Evolutionary conservation across 306 rosid species (phyloP).

Genomic region (Begonia fuchsioides): DNA sequence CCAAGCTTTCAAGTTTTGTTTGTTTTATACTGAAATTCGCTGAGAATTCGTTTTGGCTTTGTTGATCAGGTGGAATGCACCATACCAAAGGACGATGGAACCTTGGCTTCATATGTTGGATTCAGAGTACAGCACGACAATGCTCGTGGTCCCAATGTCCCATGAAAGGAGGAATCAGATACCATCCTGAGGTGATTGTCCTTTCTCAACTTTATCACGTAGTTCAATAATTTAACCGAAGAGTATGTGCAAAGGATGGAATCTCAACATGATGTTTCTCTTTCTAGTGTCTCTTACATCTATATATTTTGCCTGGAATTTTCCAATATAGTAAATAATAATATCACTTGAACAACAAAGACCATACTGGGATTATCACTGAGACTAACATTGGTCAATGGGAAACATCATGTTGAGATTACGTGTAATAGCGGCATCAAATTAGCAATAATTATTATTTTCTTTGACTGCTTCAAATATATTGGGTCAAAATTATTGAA

Average conservation of each 20-base stretch:
- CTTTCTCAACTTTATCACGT: neutral
- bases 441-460: too few species aligned
- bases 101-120: slow-evolving; percentile 40
- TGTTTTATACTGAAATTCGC: slow-evolving; percentile 6
- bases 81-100: slow-evolving; percentile 63
- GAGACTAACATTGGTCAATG: too few species aligned
- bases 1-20: slow-evolving; percentile 1
- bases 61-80: slow-evolving; percentile 51
- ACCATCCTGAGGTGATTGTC: slow-evolving; percentile 44
- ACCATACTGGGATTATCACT: too few species aligned
- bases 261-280: too few species aligned
- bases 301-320: too few species aligned
- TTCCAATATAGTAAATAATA: too few species aligned
- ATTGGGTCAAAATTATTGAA: neutral
- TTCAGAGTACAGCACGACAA: slow-evolving; percentile 62
- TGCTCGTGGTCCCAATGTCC: slow-evolving; percentile 80
- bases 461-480: neutral
- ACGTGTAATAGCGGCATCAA: too few species aligned
- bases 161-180: slow-evolving; percentile 70
- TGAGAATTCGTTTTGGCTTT: neutral
- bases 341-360: too few species aligned
- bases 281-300: too few species aligned
- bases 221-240: too few species aligned
- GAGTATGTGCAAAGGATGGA: too few species aligned
- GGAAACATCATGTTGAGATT: too few species aligned